These are phyloP conservation scores for Ochromonas danica DNA, from an alignment of 108 stramenopile genomes.

Conservation along the genomic window DNA sequence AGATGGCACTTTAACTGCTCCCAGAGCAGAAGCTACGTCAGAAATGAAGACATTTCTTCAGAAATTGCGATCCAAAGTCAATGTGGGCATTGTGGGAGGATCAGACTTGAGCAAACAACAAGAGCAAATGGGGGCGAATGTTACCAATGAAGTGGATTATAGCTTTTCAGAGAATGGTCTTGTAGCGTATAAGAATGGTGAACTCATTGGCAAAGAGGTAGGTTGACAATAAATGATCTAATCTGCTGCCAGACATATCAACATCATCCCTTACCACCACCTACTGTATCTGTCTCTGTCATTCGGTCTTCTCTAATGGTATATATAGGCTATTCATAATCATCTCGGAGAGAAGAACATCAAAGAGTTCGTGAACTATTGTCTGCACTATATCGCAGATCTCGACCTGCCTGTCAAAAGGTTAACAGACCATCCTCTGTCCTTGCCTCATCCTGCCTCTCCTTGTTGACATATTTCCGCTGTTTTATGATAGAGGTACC, in stretches of 20 bases:
- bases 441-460: too few species aligned
- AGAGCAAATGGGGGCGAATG: slow-evolving; percentile 91
- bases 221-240: too few species aligned
- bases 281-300: background rate
- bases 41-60: background rate
- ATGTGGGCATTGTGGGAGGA: slow-evolving; percentile 91
- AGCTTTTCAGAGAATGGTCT: slow-evolving; percentile 99
- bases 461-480: too few species aligned
- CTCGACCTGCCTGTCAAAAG: slow-evolving; percentile 91
- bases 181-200: slow-evolving; percentile 84
- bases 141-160: slow-evolving; percentile 81
- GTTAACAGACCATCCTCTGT: too few species aligned
- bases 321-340: slow-evolving; percentile 74
- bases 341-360: slow-evolving; percentile 94
- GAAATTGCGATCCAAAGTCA: background rate
- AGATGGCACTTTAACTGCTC: slow-evolving; percentile 92
- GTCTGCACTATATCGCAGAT: slow-evolving; percentile 68
- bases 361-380: slow-evolving; percentile 92
- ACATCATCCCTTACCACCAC: too few species aligned
- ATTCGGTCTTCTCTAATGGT: too few species aligned
- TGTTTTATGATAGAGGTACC: slow-evolving; percentile 67
- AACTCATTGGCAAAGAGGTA: slow-evolving; percentile 48
- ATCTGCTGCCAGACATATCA: too few species aligned
- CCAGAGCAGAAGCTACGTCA: slow-evolving; percentile 70
- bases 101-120: slow-evolving; percentile 96